Evolutionary conservation across 345 rosid genomes (phyloP).

Genomic region (Populus nigra): DNA sequence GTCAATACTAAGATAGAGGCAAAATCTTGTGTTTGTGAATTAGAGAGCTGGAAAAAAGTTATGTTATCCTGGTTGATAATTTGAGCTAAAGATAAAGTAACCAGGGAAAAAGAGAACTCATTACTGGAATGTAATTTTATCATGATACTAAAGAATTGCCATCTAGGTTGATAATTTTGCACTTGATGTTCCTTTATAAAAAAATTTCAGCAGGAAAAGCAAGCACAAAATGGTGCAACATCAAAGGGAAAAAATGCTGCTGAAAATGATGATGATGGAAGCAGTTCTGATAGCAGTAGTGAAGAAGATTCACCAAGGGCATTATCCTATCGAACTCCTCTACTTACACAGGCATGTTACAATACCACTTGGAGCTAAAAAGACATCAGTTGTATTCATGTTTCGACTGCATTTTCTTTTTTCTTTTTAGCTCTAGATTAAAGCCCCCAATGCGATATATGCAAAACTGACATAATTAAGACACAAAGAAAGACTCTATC

Average conservation of each 20-base stretch:
- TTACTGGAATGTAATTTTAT: no score
- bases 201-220: constrained; percentile 45
- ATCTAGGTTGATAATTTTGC: not conserved
- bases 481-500: not conserved
- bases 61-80: not conserved
- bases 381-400: not conserved
- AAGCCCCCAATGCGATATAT: not conserved
- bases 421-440: not conserved
- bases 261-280: constrained; percentile 56
- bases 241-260: constrained; percentile 45
- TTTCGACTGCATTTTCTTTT: not conserved
- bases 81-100: no score
- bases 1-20: no score
- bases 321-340: constrained; percentile 76
- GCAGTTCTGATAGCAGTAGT: constrained; percentile 64
- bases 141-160: not conserved
- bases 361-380: not conserved
- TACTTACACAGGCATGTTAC: constrained; percentile 69
- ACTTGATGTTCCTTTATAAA: not conserved
- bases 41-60: not conserved
- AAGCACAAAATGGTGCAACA: constrained; percentile 44
- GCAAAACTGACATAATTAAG: not conserved
- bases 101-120: no score
- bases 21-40: no score
- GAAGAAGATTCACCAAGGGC: constrained; percentile 67